Evolutionary conservation across 176 grass and related monocot genomes (phyloP).

Genomic region (Musa schizocarpa): DNA sequence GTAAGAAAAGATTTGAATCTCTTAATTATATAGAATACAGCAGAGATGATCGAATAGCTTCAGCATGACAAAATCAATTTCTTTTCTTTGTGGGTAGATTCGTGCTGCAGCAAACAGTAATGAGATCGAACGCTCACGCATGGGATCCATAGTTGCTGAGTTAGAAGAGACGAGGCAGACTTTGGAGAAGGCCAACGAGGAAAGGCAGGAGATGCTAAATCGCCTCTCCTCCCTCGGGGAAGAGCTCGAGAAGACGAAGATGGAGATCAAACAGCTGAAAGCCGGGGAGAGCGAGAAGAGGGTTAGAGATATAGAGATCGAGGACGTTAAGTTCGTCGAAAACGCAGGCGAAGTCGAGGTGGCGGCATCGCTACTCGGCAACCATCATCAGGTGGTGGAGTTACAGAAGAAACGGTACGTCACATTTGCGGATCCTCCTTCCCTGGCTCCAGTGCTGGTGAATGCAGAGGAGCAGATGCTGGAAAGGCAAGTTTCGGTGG

Average conservation of each 20-base stretch:
- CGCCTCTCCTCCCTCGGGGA: constrained; percentile 49
- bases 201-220: constrained; percentile 52
- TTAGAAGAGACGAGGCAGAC: constrained; percentile 47
- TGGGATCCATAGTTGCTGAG: constrained; percentile 15
- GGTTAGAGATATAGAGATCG: constrained; percentile 47
- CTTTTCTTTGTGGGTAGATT: constrained; percentile 14
- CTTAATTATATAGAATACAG: background rate
- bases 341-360: constrained; percentile 8
- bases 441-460: constrained; percentile 1
- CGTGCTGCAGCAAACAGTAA: constrained; percentile 18
- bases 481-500: constrained; percentile 30
- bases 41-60: background rate
- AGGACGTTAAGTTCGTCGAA: constrained; percentile 57
- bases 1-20: background rate
- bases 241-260: constrained; percentile 56
- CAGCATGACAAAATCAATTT: background rate
- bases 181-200: constrained; percentile 50
- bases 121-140: constrained; percentile 5
- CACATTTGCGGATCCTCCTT: constrained; percentile 64
- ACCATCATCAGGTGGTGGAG: constrained; percentile 13
- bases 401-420: constrained; percentile 89
- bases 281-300: constrained; percentile 22
- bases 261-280: constrained; percentile 53
- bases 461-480: constrained; percentile 11
- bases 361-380: background rate